Evolutionary conservation across 345 rosid genomes (phyloP).

Genomic region (Eutrema japonicum): DNA sequence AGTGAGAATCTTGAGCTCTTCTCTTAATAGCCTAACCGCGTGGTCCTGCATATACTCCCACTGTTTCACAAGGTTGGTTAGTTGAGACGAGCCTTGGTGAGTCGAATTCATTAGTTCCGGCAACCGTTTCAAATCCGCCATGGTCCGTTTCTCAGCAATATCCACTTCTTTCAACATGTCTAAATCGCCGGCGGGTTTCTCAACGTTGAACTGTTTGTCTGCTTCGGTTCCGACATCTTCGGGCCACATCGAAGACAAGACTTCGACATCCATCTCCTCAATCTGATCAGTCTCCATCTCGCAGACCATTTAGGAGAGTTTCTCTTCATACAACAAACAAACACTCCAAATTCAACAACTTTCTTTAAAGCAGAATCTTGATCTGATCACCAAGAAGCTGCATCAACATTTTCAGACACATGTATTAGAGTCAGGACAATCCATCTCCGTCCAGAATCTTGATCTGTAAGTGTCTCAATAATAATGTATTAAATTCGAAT

Average conservation of each 20-base stretch:
- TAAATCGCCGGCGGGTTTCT: slow-evolving; percentile 71
- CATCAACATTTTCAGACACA: slow-evolving; percentile 6
- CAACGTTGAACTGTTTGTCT: slow-evolving; percentile 88
- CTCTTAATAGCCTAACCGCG: slow-evolving; percentile 73
- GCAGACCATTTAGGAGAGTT: slow-evolving; percentile 47
- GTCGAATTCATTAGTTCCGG: slow-evolving; percentile 62
- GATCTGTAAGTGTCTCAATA: background rate
- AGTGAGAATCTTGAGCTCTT: slow-evolving; percentile 79
- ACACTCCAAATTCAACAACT: background rate
- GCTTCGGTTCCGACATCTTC: slow-evolving; percentile 70
- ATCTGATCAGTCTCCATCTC: slow-evolving; percentile 66
- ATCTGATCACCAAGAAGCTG: slow-evolving; percentile 27
- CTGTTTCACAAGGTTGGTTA: slow-evolving; percentile 78
- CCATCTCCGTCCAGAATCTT: slow-evolving; percentile 1
- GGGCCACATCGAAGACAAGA: slow-evolving; percentile 93
- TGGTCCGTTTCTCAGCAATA: slow-evolving; percentile 53
- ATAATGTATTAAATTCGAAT: background rate
- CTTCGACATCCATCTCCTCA: slow-evolving; percentile 88
- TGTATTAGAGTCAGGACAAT: background rate
- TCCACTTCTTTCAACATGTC: slow-evolving; percentile 90
- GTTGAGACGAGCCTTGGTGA: slow-evolving; percentile 77
- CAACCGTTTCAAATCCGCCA: slow-evolving; percentile 72
- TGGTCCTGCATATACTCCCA: slow-evolving; percentile 88
- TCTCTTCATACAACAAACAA: slow-evolving; percentile 34
- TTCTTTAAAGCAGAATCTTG: slow-evolving; percentile 12